Percentiles rank a stretch among this genome's conserved stretches.
Evolutionary conservation across 768 basidiomycete genomes (phyloP).

Genomic region (Coprinopsis strossmayeri): DNA sequence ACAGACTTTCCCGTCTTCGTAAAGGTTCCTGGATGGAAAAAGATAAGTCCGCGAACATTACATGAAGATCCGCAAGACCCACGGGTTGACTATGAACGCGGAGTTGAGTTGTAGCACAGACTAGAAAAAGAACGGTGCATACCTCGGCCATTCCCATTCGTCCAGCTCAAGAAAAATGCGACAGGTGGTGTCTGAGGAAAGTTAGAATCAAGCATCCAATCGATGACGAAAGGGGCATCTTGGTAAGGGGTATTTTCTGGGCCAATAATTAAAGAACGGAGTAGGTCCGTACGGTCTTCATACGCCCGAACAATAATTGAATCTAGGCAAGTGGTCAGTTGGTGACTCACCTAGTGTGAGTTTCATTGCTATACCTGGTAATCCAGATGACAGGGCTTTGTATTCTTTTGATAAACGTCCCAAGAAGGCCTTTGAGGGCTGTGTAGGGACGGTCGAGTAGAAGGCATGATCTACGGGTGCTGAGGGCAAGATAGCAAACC

Average conservation of each 20-base stretch:
- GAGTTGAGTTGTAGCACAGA: background rate
- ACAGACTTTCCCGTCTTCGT: conserved; percentile 94
- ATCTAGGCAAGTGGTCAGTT: conserved; percentile 34
- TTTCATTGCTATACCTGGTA: conserved; percentile 63
- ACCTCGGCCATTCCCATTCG: conserved; percentile 89
- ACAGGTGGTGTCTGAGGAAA: conserved; percentile 79
- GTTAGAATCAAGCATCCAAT: conserved; percentile 84
- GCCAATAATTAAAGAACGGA: conserved; percentile 86
- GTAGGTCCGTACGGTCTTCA: conserved; percentile 82
- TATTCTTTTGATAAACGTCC: conserved; percentile 80
- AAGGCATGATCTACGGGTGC: conserved; percentile 84
- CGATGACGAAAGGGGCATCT: conserved; percentile 92
- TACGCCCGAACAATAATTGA: conserved; percentile 86
- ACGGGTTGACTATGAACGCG: conserved; percentile 63
- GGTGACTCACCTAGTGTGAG: background rate
- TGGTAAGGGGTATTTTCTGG: conserved; percentile 94
- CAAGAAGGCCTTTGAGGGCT: conserved; percentile 69
- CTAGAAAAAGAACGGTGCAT: conserved; percentile 17
- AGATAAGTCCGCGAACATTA: background rate
- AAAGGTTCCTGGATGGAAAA: conserved; percentile 86
- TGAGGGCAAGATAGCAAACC: conserved; percentile 73
- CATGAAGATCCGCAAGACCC: conserved; percentile 22
- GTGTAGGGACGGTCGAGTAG: conserved; percentile 49
- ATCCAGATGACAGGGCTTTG: conserved; percentile 64
- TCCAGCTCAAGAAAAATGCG: conserved; percentile 92